A percentile compares a stretch with the other conserved stretches of the same genome.
Conservation (phyloP, 2,329 filamentous ascomycete species). For the Paraconiothyrium sp. region DNA sequence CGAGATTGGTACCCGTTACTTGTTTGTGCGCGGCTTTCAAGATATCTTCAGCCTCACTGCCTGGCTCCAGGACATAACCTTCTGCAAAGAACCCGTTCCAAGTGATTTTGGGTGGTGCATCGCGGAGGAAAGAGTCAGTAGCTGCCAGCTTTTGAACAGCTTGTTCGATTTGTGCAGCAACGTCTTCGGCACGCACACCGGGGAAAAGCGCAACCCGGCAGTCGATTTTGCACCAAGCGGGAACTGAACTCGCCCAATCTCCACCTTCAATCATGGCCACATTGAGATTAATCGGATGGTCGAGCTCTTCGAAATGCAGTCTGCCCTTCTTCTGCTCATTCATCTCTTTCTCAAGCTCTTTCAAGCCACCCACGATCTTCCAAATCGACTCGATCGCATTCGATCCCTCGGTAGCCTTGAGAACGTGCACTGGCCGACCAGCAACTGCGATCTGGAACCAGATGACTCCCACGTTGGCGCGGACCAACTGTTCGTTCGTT, state of each 20-base stretch:
- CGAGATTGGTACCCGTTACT: conserved; percentile 22
- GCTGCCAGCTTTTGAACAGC: conserved; percentile 19
- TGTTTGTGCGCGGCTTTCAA: conserved; percentile 25
- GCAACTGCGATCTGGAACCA: conserved; percentile 33
- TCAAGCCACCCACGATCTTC: conserved; percentile 26
- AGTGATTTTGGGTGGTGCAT: conserved; percentile 27
- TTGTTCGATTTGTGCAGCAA: conserved; percentile 28
- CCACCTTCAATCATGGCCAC: conserved; percentile 33
- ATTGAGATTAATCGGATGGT: conserved; percentile 29
- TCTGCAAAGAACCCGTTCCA: conserved; percentile 37
- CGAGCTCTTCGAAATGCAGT: conserved; percentile 27
- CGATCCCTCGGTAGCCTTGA: conserved; percentile 28
- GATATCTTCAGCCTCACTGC: conserved; percentile 28
- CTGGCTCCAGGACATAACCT: conserved; percentile 29
- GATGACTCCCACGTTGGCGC: conserved; percentile 33
- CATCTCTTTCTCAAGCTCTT: conserved; percentile 30
- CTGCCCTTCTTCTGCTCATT: conserved; percentile 27
- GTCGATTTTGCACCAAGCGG: conserved; percentile 33
- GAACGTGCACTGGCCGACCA: conserved; percentile 30
- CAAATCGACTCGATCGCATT: conserved; percentile 31
- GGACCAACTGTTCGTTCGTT: conserved; percentile 29
- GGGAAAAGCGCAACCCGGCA: conserved; percentile 34
- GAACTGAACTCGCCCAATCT: conserved; percentile 33
- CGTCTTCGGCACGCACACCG: conserved; percentile 27
- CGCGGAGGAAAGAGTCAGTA: conserved; percentile 23